Percentiles rank a stretch among this genome's conserved stretches.
These are phyloP conservation scores for Cladosporium colombiae DNA, from an alignment of 2,329 filamentous ascomycete genomes.

Conservation along the genomic window DNA sequence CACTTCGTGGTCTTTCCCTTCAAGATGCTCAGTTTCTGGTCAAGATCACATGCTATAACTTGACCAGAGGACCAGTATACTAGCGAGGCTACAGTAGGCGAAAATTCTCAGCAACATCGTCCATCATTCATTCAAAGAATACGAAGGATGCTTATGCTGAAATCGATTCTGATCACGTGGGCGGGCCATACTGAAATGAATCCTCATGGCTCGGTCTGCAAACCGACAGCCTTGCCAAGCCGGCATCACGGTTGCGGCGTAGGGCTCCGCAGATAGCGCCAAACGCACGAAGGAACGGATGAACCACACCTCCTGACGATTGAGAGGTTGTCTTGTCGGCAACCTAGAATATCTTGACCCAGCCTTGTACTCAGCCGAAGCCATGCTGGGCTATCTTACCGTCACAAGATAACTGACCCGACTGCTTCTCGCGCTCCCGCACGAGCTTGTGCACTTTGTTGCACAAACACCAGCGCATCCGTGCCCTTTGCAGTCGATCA, in stretches of 20 bases:
- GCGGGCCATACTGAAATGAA: background rate
- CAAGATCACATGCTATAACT: background rate
- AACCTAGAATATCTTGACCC: background rate
- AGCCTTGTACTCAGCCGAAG: background rate
- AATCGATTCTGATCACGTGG: background rate
- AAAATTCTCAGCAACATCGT: no score
- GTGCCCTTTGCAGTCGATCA: background rate
- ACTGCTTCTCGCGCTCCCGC: background rate
- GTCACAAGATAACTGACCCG: background rate
- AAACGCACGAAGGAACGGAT: background rate
- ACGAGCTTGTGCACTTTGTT: background rate
- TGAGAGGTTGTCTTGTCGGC: background rate
- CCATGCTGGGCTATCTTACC: background rate
- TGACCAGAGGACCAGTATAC: background rate
- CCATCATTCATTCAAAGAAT: background rate
- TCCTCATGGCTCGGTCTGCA: background rate
- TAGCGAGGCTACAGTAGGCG: background rate
- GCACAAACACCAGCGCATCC: background rate
- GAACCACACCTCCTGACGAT: background rate
- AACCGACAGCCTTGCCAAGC: conserved; percentile 15
- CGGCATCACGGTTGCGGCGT: conserved; percentile 17
- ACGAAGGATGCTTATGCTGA: background rate
- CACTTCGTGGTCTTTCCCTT: background rate
- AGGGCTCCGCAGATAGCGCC: conserved; percentile 10
- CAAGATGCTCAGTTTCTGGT: background rate